Percentiles rank a stretch among this genome's conserved stretches.
These are phyloP conservation scores for Trichosanthes cucumerina DNA, from an alignment of 306 rosid genomes.

Conservation along the genomic window DNA sequence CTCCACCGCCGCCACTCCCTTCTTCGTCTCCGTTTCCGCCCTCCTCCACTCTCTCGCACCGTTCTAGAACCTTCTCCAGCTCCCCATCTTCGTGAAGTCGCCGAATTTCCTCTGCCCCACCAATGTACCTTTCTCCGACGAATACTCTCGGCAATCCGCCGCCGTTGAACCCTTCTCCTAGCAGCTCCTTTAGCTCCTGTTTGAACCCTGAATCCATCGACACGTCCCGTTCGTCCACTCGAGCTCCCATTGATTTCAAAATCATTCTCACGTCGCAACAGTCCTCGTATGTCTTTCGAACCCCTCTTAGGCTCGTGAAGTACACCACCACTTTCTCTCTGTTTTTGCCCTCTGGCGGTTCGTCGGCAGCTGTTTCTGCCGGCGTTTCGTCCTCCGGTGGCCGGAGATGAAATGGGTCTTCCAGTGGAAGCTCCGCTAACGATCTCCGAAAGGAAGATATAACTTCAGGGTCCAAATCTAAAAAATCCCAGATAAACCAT, in stretches of 20 bases:
- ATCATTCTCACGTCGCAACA: conserved; percentile 63
- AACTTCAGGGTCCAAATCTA: conserved; percentile 41
- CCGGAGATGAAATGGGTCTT: conserved; percentile 9
- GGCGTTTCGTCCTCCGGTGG: neutral
- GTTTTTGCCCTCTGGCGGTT: neutral
- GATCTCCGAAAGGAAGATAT: conserved; percentile 46
- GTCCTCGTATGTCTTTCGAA: conserved; percentile 86
- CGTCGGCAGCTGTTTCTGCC: neutral
- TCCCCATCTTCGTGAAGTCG: conserved; percentile 59
- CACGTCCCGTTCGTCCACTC: conserved; percentile 75
- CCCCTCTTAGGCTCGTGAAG: conserved; percentile 74
- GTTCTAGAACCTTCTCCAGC: conserved; percentile 58
- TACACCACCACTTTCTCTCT: conserved; percentile 53
- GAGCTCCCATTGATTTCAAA: conserved; percentile 46
- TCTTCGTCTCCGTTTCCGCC: conserved; percentile 9
- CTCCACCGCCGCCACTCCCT: conserved; percentile 11
- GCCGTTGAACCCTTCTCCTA: conserved; percentile 28
- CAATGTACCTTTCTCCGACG: conserved; percentile 48
- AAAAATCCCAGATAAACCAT: neutral
- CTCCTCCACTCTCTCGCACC: conserved; percentile 35
- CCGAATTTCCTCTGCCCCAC: conserved; percentile 74
- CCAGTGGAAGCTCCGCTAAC: conserved; percentile 16
- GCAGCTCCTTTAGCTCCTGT: conserved; percentile 62
- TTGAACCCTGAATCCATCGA: conserved; percentile 87
- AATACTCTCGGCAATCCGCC: conserved; percentile 72